phyloP scores from a whole-genome alignment of 148 eudicot species.

The Rhododendron simsii region DNA sequence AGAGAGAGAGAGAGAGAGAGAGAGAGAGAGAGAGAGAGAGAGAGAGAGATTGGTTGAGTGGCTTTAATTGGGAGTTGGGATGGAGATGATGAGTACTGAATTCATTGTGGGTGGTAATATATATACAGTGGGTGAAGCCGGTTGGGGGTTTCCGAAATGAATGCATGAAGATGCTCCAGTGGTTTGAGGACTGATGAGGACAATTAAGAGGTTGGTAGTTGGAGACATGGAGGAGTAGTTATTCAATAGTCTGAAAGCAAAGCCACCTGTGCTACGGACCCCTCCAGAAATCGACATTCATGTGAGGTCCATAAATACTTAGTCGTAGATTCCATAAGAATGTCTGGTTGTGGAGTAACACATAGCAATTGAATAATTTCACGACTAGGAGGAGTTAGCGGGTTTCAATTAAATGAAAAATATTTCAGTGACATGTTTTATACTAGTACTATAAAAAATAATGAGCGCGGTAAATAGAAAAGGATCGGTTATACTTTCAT shows the following conservation, averaged over 20 bases:
- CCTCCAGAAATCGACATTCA: too few relatives aligned
- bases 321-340: too few relatives aligned
- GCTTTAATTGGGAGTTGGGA: neutral
- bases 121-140: neutral
- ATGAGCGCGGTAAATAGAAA: too few relatives aligned
- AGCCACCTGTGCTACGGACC: too few relatives aligned
- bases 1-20: neutral
- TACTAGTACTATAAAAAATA: too few relatives aligned
- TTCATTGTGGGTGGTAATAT: neutral
- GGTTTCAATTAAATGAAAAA: too few relatives aligned
- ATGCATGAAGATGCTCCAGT: neutral
- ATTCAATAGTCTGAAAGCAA: accelerated
- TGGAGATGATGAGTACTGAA: neutral
- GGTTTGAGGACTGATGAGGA: neutral
- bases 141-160: neutral
- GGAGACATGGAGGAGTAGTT: neutral
- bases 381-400: too few relatives aligned
- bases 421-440: too few relatives aligned
- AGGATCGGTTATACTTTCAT: too few relatives aligned
- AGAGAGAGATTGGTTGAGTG: neutral
- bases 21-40: conserved; percentile 1
- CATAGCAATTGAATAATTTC: too few relatives aligned
- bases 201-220: neutral
- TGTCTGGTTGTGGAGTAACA: too few relatives aligned
- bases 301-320: too few relatives aligned